Evolutionary conservation across 2,329 filamentous ascomycete species (phyloP).

Genomic region (Penicillium brevicompactum): DNA sequence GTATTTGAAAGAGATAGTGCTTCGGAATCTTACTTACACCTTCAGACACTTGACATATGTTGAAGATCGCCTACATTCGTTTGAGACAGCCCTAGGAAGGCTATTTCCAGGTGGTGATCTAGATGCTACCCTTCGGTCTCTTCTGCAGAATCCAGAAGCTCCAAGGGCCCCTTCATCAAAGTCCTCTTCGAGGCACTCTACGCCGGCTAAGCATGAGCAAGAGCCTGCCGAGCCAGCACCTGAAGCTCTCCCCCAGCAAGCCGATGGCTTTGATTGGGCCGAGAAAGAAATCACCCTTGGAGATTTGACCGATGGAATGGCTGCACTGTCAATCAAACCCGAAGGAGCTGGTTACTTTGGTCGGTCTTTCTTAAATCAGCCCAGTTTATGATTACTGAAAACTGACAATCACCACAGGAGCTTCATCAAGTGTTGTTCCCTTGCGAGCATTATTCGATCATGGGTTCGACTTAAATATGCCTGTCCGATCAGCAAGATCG

Average conservation of each 20-base stretch:
- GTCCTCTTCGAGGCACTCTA: slow-evolving; percentile 42
- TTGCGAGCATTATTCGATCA: slow-evolving; percentile 42
- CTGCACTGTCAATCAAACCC: slow-evolving; percentile 42
- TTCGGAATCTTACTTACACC: slow-evolving; percentile 14
- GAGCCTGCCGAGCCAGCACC: slow-evolving; percentile 40
- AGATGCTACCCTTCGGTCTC: slow-evolving; percentile 41
- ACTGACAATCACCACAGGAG: slow-evolving; percentile 24
- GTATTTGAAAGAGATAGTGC: slow-evolving; percentile 10
- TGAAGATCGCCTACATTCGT: slow-evolving; percentile 42
- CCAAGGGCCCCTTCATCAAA: slow-evolving; percentile 38
- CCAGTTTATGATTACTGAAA: background rate
- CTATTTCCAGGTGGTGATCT: slow-evolving; percentile 43
- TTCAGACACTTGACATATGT: slow-evolving; percentile 43
- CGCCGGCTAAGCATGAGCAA: slow-evolving; percentile 36
- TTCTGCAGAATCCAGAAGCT: slow-evolving; percentile 39
- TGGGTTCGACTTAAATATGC: slow-evolving; percentile 43
- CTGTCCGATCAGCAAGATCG: slow-evolving; percentile 30
- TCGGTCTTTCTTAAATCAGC: slow-evolving; percentile 10
- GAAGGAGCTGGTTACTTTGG: slow-evolving; percentile 45
- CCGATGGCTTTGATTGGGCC: slow-evolving; percentile 43
- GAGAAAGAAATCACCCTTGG: slow-evolving; percentile 43
- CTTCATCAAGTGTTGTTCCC: slow-evolving; percentile 44
- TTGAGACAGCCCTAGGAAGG: slow-evolving; percentile 41
- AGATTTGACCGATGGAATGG: slow-evolving; percentile 44
- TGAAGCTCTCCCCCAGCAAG: slow-evolving; percentile 48